Evolutionary conservation across 768 basidiomycete species (phyloP).

Genomic region (Cyclocybe cylindracea): DNA sequence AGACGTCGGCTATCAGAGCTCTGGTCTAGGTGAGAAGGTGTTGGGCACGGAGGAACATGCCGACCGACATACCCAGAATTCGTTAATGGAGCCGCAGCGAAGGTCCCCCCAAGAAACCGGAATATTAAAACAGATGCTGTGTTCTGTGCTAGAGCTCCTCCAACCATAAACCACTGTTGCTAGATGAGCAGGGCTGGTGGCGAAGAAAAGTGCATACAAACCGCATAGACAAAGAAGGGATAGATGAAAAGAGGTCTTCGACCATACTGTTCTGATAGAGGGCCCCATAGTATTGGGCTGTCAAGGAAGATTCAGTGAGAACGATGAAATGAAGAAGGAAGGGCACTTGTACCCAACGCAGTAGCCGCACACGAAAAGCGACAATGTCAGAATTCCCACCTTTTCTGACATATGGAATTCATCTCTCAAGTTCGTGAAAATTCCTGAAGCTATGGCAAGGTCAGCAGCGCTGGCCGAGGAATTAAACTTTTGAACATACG

Average conservation of each 20-base stretch:
- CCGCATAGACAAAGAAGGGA: slow-evolving; percentile 56
- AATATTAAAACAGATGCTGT: slow-evolving; percentile 64
- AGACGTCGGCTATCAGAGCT: slow-evolving; percentile 58
- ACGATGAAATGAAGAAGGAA: neutral
- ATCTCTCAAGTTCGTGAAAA: slow-evolving; percentile 42
- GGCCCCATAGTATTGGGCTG: slow-evolving; percentile 58
- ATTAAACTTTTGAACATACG: slow-evolving; percentile 28
- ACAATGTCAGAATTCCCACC: slow-evolving; percentile 54
- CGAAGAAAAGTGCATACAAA: slow-evolving; percentile 25
- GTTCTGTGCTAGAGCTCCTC: slow-evolving; percentile 61
- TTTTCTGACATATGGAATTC: slow-evolving; percentile 52
- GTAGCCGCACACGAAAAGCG: slow-evolving; percentile 71
- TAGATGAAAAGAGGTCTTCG: slow-evolving; percentile 59
- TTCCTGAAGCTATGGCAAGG: slow-evolving; percentile 39
- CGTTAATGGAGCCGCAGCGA: slow-evolving; percentile 68
- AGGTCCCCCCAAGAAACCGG: slow-evolving; percentile 70
- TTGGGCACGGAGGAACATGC: neutral
- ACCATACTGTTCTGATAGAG: slow-evolving; percentile 56
- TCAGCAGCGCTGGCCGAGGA: neutral
- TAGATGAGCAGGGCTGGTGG: neutral
- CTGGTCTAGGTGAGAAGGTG: slow-evolving; percentile 21
- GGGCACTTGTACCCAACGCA: slow-evolving; percentile 44
- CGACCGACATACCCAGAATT: slow-evolving; percentile 56
- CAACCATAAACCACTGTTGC: slow-evolving; percentile 58
- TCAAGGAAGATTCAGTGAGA: neutral